Percentiles rank a stretch among this genome's conserved stretches.
Evolutionary conservation across 1,284 basidiomycete species (phyloP).

Genomic region (Puccinia sorghi): DNA sequence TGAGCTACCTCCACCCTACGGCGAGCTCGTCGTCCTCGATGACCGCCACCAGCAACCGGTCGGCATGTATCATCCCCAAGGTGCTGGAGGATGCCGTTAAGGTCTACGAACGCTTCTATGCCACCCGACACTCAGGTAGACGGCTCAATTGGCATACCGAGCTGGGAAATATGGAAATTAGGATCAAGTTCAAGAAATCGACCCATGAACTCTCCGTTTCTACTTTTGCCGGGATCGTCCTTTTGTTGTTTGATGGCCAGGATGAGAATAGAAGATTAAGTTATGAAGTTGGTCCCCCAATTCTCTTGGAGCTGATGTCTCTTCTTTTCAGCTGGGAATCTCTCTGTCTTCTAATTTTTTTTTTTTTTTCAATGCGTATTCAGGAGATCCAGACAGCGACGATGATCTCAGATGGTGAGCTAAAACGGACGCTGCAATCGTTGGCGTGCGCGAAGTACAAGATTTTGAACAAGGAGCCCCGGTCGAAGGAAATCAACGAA

Average conservation of each 20-base stretch:
- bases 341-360: neutral
- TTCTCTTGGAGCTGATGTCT: neutral
- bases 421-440: constrained; percentile 89
- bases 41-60: neutral
- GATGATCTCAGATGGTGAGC: constrained; percentile 72
- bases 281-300: constrained; percentile 65
- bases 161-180: constrained; percentile 88
- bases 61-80: constrained; percentile 69
- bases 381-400: constrained; percentile 67
- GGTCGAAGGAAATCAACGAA: constrained; percentile 73
- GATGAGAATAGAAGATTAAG: constrained; percentile 70
- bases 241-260: constrained; percentile 81
- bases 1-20: constrained; percentile 57
- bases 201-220: constrained; percentile 90
- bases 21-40: neutral
- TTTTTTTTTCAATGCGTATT: neutral
- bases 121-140: constrained; percentile 82
- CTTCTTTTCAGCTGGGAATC: neutral
- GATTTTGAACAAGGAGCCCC: constrained; percentile 85
- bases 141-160: constrained; percentile 90
- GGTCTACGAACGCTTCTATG: constrained; percentile 86
- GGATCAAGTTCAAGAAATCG: constrained; percentile 74
- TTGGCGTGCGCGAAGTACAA: constrained; percentile 97
- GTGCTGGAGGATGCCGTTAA: constrained; percentile 68
- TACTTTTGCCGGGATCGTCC: constrained; percentile 83